These are phyloP conservation scores for Solanum bukasovii DNA, from an alignment of 257 asterid genomes.

Conservation along the genomic window DNA sequence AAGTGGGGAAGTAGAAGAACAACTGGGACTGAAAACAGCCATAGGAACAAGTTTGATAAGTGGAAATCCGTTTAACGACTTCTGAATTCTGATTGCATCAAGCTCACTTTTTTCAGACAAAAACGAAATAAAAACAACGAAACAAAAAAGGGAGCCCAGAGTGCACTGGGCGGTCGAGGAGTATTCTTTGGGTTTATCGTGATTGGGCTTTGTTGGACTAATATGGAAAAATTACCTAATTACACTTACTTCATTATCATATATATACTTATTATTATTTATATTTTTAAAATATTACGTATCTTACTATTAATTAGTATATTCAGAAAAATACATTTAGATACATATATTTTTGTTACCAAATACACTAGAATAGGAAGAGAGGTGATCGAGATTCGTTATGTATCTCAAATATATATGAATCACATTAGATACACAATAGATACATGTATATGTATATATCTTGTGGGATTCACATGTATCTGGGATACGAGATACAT, in stretches of 20 bases:
- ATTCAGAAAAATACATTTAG: too few species aligned
- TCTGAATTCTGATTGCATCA: neutral
- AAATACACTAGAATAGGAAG: neutral
- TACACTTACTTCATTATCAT: too few species aligned
- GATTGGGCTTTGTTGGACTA: neutral
- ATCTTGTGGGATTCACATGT: neutral
- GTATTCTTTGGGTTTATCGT: neutral
- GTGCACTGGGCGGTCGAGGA: neutral
- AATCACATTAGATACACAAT: too few species aligned
- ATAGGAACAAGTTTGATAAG: constrained; percentile 12
- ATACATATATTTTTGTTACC: neutral
- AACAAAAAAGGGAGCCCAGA: neutral
- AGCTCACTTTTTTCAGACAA: neutral
- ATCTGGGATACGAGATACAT: too few species aligned
- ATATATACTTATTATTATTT: too few species aligned
- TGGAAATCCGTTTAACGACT: neutral
- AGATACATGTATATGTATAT: too few species aligned
- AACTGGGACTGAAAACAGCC: constrained; percentile 40
- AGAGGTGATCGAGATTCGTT: neutral
- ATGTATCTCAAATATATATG: too few species aligned
- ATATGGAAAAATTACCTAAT: too few species aligned
- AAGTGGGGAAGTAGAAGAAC: constrained; percentile 18
- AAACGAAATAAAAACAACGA: neutral
- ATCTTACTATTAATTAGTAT: too few species aligned
- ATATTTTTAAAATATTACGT: too few species aligned